phyloP scores from a whole-genome alignment of 768 basidiomycete genomes.

The Termitomyces sp. region DNA sequence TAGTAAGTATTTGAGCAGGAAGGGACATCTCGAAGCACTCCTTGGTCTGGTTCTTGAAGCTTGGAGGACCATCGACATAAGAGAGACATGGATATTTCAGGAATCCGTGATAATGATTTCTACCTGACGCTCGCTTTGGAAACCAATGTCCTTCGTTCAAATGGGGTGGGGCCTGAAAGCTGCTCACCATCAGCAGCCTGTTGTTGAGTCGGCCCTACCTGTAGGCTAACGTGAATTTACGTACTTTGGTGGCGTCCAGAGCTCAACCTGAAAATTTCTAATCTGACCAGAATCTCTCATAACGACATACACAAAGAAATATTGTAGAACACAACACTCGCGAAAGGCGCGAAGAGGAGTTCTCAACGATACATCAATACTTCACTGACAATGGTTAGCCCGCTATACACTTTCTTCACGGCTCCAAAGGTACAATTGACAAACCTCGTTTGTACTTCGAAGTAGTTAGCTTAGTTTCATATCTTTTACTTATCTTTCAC shows the following conservation, averaged over 20 bases:
- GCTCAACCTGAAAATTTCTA: not conserved
- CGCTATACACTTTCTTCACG: not conserved
- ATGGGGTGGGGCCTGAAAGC: not conserved
- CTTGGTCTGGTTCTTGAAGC: not conserved
- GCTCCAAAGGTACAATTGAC: not conserved
- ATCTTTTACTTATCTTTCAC: too few species aligned
- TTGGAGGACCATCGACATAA: not conserved
- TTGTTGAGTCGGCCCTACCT: not conserved
- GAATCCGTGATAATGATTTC: too few species aligned
- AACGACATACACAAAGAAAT: not conserved
- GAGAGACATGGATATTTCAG: not conserved
- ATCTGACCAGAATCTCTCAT: not conserved
- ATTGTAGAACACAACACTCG: not conserved
- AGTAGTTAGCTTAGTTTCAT: not conserved
- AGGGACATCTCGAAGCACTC: not conserved
- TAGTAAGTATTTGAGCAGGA: not conserved
- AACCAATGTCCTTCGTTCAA: not conserved
- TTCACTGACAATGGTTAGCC: not conserved
- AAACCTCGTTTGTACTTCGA: not conserved
- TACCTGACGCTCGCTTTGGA: not conserved
- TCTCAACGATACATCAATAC: too few species aligned
- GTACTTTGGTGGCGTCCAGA: not conserved
- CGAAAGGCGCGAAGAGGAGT: not conserved
- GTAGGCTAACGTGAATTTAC: not conserved
- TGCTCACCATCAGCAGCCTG: not conserved